Conservation (phyloP, 257 asterid species). For the Nicotiana otophora region DNA sequence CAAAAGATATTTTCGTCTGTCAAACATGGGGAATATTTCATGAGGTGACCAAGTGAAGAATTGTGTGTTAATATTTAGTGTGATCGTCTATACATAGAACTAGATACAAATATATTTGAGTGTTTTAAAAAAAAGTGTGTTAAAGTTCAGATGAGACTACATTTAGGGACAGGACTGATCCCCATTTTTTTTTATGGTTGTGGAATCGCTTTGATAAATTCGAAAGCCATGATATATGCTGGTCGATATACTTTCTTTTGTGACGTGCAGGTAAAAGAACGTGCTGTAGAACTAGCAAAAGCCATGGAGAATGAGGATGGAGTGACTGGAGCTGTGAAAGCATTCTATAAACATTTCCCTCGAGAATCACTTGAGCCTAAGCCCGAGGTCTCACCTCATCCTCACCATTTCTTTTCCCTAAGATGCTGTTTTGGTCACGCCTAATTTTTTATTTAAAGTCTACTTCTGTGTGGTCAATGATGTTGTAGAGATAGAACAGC, state of each 20-base stretch:
- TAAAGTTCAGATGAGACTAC: too few species aligned
- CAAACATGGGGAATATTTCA: too few species aligned
- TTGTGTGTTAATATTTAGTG: too few species aligned
- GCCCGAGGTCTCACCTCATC: constrained; percentile 21
- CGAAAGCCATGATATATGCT: not conserved
- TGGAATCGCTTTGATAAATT: too few species aligned
- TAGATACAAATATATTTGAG: too few species aligned
- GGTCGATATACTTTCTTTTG: not conserved
- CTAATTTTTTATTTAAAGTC: not conserved
- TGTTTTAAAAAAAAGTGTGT: too few species aligned
- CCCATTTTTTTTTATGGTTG: too few species aligned
- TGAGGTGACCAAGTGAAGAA: too few species aligned
- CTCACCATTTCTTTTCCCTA: constrained; percentile 28
- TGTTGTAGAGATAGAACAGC: not conserved
- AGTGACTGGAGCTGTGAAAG: constrained; percentile 71
- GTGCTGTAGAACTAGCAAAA: constrained; percentile 61
- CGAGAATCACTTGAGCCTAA: constrained; percentile 21
- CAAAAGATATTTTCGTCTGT: too few species aligned
- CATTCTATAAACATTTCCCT: constrained; percentile 67
- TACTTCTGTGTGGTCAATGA: not conserved
- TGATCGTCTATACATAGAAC: too few species aligned
- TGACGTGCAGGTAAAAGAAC: constrained; percentile 52
- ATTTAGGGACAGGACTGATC: too few species aligned
- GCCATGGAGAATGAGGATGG: constrained; percentile 92
- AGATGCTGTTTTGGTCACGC: constrained; percentile 29